Base-by-base conservation (phyloP, 352 stramenopile species). In the Phytophthora ramorum region DNA sequence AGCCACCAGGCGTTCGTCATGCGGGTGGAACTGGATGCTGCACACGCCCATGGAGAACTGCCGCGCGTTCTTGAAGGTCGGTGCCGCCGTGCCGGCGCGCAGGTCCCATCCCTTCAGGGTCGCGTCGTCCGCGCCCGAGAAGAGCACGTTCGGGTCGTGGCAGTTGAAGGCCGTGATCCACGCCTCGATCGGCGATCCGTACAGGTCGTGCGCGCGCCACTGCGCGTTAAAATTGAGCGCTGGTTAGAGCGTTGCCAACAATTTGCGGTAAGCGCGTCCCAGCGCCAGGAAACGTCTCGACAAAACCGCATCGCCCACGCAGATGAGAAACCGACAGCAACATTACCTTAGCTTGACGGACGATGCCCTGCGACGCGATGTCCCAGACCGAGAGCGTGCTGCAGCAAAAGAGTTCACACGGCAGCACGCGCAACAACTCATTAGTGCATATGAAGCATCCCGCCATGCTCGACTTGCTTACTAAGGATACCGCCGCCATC, bases 151-250 rank as follows among this genome's bases (percentile, higher is more conserved):
- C 10, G 83, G 69, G 69, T 91, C 63, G 66, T 93, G 83, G 69
- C 79, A 87, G 69, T 93, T 79, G 61, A 92, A 95, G 28, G 83
- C 86, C n/a, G 69, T 65, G 66, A 95, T 95, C 88, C 88, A 96
- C 19, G 81, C 81, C 58, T 96, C 88, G 58, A 96, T 96, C 8
- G 85, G 79, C 40, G 79, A 79, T 8, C 85, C 88, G 43, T 82
- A 92, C 28, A 96, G 70, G 58, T 91, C 72, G 47, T 96, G 88
- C 2, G 78, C 88, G 19, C 67, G 56, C 88, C 88, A 96, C 86
- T 94, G 45, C 17, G 17, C 49, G 14, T 52, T 9, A 37, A 57
- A 63, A 57, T 17, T 43, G 52, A 64, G 19, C 24, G 9, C 14
- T 32, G 49, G 55, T 78, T 50, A 70, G 65, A n/a, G n/a, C 35